These are phyloP conservation scores for Wickerhamiella allomyrinae DNA, from an alignment of 805 yeast species.

Conservation along the genomic window DNA sequence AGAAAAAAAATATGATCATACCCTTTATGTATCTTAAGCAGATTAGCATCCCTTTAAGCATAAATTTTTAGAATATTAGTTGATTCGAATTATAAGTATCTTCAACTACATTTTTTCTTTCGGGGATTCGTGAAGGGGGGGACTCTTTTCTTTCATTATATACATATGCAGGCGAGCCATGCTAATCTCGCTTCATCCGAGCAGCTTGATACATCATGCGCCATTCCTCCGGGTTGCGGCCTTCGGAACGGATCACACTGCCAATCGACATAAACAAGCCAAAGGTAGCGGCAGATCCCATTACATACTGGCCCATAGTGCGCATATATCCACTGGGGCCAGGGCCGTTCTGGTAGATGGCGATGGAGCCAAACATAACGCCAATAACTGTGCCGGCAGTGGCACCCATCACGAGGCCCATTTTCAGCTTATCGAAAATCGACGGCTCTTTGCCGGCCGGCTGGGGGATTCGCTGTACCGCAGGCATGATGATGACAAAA, in stretches of 20 bases:
- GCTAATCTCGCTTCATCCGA: slow-evolving; percentile 3
- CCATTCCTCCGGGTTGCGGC: slow-evolving; percentile 9
- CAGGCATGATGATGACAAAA: neutral
- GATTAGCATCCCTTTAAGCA: too few species aligned
- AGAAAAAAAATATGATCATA: too few species aligned
- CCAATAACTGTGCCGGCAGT: slow-evolving; percentile 92
- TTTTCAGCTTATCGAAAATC: slow-evolving; percentile 88
- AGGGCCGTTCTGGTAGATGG: slow-evolving; percentile 87
- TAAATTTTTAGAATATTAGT: too few species aligned
- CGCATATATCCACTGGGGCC: slow-evolving; percentile 96
- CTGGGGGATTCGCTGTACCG: slow-evolving; percentile 4
- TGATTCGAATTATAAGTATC: too few species aligned
- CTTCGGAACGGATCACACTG: slow-evolving; percentile 35
- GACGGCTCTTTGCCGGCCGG: slow-evolving; percentile 37
- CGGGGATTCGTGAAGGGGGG: neutral
- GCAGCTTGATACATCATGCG: slow-evolving; percentile 4
- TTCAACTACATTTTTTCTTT: neutral
- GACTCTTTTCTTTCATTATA: neutral
- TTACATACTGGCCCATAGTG: slow-evolving; percentile 90
- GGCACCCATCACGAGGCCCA: slow-evolving; percentile 95
- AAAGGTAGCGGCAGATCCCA: slow-evolving; percentile 92
- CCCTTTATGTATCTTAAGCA: too few species aligned
- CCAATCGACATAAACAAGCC: slow-evolving; percentile 96
- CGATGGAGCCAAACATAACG: slow-evolving; percentile 82
- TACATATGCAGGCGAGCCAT: neutral